Evolutionary conservation across 768 basidiomycete genomes (phyloP).

Genomic region (Lactifluus pinguis): DNA sequence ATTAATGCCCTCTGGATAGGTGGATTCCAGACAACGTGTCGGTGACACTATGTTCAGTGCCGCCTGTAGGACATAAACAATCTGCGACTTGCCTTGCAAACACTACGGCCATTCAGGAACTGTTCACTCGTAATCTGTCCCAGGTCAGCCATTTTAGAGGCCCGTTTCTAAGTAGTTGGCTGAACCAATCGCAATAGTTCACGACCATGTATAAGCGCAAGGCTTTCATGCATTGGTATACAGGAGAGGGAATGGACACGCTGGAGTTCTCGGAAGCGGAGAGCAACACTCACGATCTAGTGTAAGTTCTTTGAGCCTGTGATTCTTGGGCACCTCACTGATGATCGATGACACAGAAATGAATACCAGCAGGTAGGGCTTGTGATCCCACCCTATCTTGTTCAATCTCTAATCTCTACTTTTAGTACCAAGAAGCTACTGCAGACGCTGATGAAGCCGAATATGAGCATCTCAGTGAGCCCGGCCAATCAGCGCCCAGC

Average conservation of each 20-base stretch:
- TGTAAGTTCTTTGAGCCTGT: conserved; percentile 40
- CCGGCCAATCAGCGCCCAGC: background rate
- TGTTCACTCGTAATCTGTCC: conserved; percentile 66
- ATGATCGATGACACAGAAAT: conserved; percentile 36
- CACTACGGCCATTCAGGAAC: conserved; percentile 77
- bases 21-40: conserved; percentile 93
- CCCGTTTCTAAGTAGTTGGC: background rate
- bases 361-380: conserved; percentile 77
- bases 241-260: conserved; percentile 83
- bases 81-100: conserved; percentile 68
- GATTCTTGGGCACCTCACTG: conserved; percentile 11
- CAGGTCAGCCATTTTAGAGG: conserved; percentile 33
- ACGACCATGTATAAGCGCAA: conserved; percentile 70
- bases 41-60: conserved; percentile 71
- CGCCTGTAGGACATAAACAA: conserved; percentile 70
- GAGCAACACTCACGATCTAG: conserved; percentile 70
- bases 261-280: conserved; percentile 85
- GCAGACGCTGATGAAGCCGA: conserved; percentile 15
- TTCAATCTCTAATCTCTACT: background rate
- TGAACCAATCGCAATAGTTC: conserved; percentile 41
- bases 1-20: conserved; percentile 28
- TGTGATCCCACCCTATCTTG: background rate
- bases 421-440: conserved; percentile 19
- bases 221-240: conserved; percentile 90
- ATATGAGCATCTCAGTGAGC: conserved; percentile 4